Percentiles rank a stretch among this genome's conserved stretches.
Conservation (phyloP, 768 basidiomycete genomes). For the Lactarius tabidus region DNA sequence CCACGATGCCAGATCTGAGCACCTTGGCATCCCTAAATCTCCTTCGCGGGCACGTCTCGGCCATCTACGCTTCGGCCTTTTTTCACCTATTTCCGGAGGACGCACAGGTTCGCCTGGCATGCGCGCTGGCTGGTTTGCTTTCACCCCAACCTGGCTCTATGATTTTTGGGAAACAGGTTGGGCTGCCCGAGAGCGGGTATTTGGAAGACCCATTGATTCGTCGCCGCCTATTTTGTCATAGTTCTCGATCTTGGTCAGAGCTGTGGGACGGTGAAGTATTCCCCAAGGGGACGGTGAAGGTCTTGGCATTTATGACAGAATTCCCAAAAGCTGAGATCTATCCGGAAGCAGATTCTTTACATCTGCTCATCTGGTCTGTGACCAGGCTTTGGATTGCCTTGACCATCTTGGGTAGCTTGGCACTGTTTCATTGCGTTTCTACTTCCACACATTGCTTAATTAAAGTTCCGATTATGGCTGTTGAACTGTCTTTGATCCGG, state of each 20-base stretch:
- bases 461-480: no score
- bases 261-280: conserved; percentile 40
- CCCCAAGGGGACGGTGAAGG: conserved; percentile 33
- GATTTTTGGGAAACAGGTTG: conserved; percentile 43
- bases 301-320: conserved; percentile 21
- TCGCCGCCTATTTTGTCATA: conserved; percentile 33
- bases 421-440: not conserved
- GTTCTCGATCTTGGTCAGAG: conserved; percentile 35
- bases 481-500: not conserved
- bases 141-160: conserved; percentile 42
- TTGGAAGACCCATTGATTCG: not conserved
- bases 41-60: conserved; percentile 44
- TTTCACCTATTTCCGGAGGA: conserved; percentile 47
- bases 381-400: not conserved
- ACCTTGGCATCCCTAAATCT: conserved; percentile 41
- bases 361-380: conserved; percentile 2
- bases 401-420: not conserved
- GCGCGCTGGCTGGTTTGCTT: conserved; percentile 40
- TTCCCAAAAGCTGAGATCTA: not conserved
- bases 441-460: not conserved
- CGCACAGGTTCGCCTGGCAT: conserved; percentile 41
- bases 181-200: conserved; percentile 33
- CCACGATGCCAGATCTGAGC: conserved; percentile 29
- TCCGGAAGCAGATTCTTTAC: not conserved
- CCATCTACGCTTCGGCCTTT: conserved; percentile 47